A percentile compares a stretch with the other conserved stretches of the same genome.
These are phyloP conservation scores for Quercus gilva DNA, from an alignment of 306 rosid genomes.

Conservation along the genomic window DNA sequence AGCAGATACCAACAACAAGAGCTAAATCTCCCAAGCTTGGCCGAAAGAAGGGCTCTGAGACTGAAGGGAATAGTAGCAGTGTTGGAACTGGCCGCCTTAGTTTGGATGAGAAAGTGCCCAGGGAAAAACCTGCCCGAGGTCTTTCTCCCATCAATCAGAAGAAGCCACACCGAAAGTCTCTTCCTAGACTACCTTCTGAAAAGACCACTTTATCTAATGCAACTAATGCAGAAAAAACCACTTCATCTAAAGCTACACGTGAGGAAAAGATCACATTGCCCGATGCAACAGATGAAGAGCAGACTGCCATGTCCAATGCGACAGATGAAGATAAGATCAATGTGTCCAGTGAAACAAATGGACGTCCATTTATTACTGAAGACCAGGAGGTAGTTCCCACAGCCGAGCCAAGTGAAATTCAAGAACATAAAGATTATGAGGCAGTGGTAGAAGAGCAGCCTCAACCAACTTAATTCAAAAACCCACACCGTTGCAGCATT, in stretches of 20 bases:
- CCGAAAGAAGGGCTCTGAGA: conserved; percentile 67
- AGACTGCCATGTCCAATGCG: conserved; percentile 10
- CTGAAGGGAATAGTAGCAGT: conserved; percentile 44
- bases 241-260: conserved; percentile 48
- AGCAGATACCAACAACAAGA: conserved; percentile 95
- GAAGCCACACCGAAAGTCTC: conserved; percentile 89
- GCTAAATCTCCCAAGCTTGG: conserved; percentile 99
- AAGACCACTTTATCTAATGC: conserved; percentile 48
- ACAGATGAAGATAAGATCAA: conserved; percentile 19
- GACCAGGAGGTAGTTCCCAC: conserved; percentile 32
- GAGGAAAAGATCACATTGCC: conserved; percentile 41
- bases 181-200: conserved; percentile 77
- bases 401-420: conserved; percentile 36
- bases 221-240: conserved; percentile 36
- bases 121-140: conserved; percentile 49
- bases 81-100: conserved; percentile 56
- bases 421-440: conserved; percentile 34
- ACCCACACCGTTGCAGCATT: conserved; percentile 41
- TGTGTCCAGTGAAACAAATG: conserved; percentile 21
- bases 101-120: conserved; percentile 65
- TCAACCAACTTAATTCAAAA: conserved; percentile 39
- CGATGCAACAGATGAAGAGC: conserved; percentile 36
- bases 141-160: conserved; percentile 42
- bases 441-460: conserved; percentile 47
- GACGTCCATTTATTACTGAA: conserved; percentile 25